Conservation (phyloP, 148 eudicot genomes). For the Camellia lanceoleosa region DNA sequence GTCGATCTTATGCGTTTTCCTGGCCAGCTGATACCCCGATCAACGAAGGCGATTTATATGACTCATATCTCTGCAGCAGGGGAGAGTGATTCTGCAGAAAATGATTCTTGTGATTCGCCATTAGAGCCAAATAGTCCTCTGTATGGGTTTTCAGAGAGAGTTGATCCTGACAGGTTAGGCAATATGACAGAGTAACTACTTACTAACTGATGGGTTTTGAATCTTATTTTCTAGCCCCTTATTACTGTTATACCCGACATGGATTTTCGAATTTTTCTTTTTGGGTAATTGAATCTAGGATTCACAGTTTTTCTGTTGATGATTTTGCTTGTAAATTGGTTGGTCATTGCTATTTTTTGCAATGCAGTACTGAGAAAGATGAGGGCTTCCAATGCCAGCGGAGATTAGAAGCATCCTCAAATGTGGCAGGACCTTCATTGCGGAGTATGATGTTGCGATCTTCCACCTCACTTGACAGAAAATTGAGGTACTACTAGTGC, state of each 20-base stretch:
- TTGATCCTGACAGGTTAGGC: conserved; percentile 75
- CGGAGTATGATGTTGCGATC: conserved; percentile 70
- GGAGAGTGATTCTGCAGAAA: conserved; percentile 99
- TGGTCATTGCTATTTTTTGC: conserved; percentile 9
- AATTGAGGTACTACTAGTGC: conserved; percentile 44
- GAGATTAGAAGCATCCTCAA: conserved; percentile 57
- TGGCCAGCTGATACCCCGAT: conserved; percentile 85
- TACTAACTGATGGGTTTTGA: not conserved
- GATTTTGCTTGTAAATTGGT: not conserved
- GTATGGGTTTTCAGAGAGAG: conserved; percentile 68
- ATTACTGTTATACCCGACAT: not conserved
- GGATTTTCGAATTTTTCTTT: not conserved
- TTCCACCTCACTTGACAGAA: conserved; percentile 51
- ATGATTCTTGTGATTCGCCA: conserved; percentile 99
- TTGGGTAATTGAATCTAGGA: not conserved
- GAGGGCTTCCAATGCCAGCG: conserved; percentile 49
- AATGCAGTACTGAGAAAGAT: conserved; percentile 77
- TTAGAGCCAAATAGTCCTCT: conserved; percentile 96
- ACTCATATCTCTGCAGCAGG: conserved; percentile 92
- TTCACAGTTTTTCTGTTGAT: not conserved
- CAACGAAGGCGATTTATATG: conserved; percentile 85
- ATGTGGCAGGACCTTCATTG: conserved; percentile 63
- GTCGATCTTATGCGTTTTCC: conserved; percentile 97
- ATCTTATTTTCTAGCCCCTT: not conserved
- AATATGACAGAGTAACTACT: not conserved